phyloP scores from a whole-genome alignment of 441 rosid genomes.

The Gossypium trilobum region DNA sequence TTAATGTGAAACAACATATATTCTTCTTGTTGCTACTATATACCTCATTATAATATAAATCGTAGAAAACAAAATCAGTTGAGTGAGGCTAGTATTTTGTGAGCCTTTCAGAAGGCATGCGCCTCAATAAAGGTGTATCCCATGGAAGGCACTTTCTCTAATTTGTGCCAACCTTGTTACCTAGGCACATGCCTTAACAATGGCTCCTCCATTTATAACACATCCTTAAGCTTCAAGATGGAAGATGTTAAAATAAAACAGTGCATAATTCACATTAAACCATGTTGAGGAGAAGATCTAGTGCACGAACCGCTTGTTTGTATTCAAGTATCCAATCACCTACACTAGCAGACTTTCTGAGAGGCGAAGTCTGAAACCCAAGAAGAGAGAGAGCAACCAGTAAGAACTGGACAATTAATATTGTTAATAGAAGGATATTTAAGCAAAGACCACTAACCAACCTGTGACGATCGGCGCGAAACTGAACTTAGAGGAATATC shows the following conservation, averaged over 20 bases:
- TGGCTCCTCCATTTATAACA: not conserved
- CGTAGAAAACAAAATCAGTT: not conserved
- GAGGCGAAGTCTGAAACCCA: constrained; percentile 57
- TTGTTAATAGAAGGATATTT: constrained; percentile 11
- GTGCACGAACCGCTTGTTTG: constrained; percentile 48
- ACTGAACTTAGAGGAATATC: constrained; percentile 75
- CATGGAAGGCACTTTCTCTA: not conserved
- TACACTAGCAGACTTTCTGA: constrained; percentile 92
- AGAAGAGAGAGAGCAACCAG: constrained; percentile 18
- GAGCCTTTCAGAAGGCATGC: not conserved
- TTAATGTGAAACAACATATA: not conserved
- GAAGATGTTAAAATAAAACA: not conserved
- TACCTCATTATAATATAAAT: not conserved
- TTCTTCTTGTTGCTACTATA: not conserved
- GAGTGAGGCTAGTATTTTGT: not conserved
- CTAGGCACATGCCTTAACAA: not conserved
- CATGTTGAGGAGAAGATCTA: not conserved
- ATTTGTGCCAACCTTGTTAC: not conserved
- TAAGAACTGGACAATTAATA: constrained; percentile 13
- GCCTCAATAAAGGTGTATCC: not conserved
- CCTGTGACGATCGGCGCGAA: constrained; percentile 82
- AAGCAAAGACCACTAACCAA: constrained; percentile 31
- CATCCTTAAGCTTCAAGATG: not conserved
- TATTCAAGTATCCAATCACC: constrained; percentile 79
- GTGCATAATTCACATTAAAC: not conserved